Base-by-base conservation (phyloP, 164 flowering plant species). In the Liriodendron chinense region DNA sequence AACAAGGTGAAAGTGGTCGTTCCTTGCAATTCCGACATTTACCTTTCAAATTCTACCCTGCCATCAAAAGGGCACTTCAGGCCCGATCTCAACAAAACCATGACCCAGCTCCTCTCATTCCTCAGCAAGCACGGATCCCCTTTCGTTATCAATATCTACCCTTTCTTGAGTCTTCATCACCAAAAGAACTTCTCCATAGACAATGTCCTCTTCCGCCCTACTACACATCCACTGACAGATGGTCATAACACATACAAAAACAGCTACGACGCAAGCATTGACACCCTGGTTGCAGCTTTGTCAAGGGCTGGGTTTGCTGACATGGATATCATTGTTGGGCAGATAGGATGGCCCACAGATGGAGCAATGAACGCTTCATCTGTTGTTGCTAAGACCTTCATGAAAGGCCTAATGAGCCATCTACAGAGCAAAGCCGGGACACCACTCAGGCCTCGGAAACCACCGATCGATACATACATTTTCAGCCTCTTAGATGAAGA, bases 311-410 rank as follows among this genome's bases (percentile, higher is more conserved):
- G 98, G 3, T 92, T 87, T 81, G 86, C 86, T 1, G 75, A 82
- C 5, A 86, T 89, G 79, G 91, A 90, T 9, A 85, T 93, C 49
- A 85, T 91, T 18, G 78, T 92, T 57, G 87, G 87, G 34, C 83
- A 87, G 77, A 89, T 91, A 67, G 98, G 98, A 48, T 95, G 98
- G 98, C 98, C 98, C 16, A 92, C 98, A 4, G 98, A 93, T 82
- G 98, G 98, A 78, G 89, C 92, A 49, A 71, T 82, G 53, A 84
- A 89, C 79, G 98, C 98, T 16, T 86, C 88, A 7, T 80, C 94
- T 21, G 74, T 88, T 13, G 71, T 53, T 24, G 98, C 98, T 3
- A 83, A 88, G 71, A 76, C 78, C 66, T 93, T 93, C 84, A 86
- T 87, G 86, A 85, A 85, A 70, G 93, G 93, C 62, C 82, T 95